These are phyloP conservation scores for Scytalidium lignicola DNA, from an alignment of 2,329 filamentous ascomycete genomes.

Conservation along the genomic window DNA sequence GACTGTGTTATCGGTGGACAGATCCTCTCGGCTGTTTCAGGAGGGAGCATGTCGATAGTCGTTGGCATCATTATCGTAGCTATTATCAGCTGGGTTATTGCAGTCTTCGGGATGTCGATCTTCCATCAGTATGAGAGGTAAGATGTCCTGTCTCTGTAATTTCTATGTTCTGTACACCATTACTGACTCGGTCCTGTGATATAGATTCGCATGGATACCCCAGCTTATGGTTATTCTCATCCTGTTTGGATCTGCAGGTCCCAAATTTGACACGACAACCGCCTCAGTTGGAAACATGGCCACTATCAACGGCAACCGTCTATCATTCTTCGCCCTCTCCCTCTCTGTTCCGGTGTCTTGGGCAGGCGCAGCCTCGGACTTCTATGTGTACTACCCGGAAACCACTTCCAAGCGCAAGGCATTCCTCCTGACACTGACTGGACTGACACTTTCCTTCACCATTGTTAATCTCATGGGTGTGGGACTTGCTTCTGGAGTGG, in stretches of 20 bases:
- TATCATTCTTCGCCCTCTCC: constrained; percentile 65
- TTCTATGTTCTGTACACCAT: too few relatives aligned
- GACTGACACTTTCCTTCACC: constrained; percentile 50
- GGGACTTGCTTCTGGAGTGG: constrained; percentile 53
- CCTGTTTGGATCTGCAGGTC: constrained; percentile 54
- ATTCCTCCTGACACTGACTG: constrained; percentile 49
- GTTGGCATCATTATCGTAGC: constrained; percentile 62
- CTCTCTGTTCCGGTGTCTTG: constrained; percentile 59
- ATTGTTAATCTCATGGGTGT: constrained; percentile 56
- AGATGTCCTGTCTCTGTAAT: too few relatives aligned
- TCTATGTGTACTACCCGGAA: constrained; percentile 56
- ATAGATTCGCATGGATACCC: constrained; percentile 55
- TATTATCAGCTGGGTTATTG: constrained; percentile 55
- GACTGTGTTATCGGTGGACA: constrained; percentile 61
- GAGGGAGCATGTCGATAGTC: constrained; percentile 52
- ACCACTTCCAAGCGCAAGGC: constrained; percentile 41
- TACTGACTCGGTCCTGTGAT: not conserved
- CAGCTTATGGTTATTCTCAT: constrained; percentile 56
- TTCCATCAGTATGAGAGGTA: constrained; percentile 63
- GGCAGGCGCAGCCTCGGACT: constrained; percentile 54
- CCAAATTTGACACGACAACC: constrained; percentile 50
- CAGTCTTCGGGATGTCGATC: constrained; percentile 59
- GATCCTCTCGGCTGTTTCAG: constrained; percentile 60
- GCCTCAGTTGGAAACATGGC: constrained; percentile 42
- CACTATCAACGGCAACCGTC: constrained; percentile 48